Evolutionary conservation across 805 yeast species (phyloP).

Genomic region (Wickerhamiella vanderwaltii): DNA sequence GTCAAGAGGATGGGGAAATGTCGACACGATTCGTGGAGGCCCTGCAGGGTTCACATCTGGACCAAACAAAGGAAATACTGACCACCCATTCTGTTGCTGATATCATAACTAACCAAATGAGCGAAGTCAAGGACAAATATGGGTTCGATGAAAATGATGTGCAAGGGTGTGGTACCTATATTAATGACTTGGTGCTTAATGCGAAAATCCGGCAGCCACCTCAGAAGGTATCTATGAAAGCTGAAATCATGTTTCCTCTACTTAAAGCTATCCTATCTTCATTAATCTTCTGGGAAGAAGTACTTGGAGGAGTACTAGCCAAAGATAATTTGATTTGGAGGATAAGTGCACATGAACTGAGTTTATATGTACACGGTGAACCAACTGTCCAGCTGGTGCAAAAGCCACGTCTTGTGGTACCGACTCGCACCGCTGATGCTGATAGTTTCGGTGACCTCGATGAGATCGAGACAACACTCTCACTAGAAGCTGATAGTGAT

Average conservation of each 20-base stretch:
- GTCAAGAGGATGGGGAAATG: background rate
- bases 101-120: background rate
- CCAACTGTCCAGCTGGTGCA: too few relatives aligned
- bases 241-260: background rate
- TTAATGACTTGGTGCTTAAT: background rate
- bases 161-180: background rate
- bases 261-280: constrained; percentile 3
- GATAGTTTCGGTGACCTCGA: too few relatives aligned
- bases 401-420: too few relatives aligned
- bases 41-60: background rate
- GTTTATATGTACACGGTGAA: constrained; percentile 1
- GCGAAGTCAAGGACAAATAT: background rate
- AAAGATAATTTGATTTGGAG: constrained; percentile 5
- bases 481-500: too few relatives aligned
- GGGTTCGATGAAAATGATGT: background rate
- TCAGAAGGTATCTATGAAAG: background rate
- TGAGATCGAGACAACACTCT: too few relatives aligned
- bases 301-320: constrained; percentile 1
- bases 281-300: constrained; percentile 7
- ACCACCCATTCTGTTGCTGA: background rate
- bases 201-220: background rate
- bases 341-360: background rate
- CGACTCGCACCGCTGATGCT: too few relatives aligned
- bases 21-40: background rate
- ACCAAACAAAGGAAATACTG: background rate